Base-by-base conservation (phyloP, 148 eudicot genomes). In the Rhododendron mucronatum region DNA sequence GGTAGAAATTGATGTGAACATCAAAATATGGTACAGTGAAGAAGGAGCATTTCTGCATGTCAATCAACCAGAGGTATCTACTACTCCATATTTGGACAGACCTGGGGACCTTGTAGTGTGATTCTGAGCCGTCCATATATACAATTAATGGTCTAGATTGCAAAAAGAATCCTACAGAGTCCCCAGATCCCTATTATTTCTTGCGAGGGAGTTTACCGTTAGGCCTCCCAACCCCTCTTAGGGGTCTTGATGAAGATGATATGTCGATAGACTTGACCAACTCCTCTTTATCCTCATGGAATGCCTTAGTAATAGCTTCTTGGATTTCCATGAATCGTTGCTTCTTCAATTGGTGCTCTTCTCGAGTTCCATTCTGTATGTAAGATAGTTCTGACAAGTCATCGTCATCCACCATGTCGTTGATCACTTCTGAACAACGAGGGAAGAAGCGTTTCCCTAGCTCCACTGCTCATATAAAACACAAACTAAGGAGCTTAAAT, bases 361-460 rank as follows among this genome's bases (percentile, higher is more conserved):
- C 94, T 50, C 84, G 89, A 23, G 91, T 79, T 61, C 90, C 94
- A 13, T 88, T 90, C 48, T 91, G 89, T 50, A 86, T 30, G 88
- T 73, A 82, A 65, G 92, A 94, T 35, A 95, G 89, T 73, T 93
- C 93, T 1, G 92, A 84, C 57, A 91, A 85, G 45, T 93, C 94
- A 14, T 94, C 94, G 0, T 90, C 85, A 55, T 96, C 98, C 93
- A 96, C 87, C 15, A 96, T 93, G 89, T 88, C 86, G 69, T 96
- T 92, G 8, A 96, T 90, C 41, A 92, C 95, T 35, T 89, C 87
- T 4, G 98, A 96, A 90, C 98, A 95, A 21, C 98, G 93, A n/a
- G 98, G 98, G 86, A 96, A 96, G 90, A 89, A 96, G 41, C 92
- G 95, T 84, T 93, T 93, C 84, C 98, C 98, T 2, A 96, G 92